Base-by-base conservation (phyloP, 306 rosid species). In the Cajanus cajan region DNA sequence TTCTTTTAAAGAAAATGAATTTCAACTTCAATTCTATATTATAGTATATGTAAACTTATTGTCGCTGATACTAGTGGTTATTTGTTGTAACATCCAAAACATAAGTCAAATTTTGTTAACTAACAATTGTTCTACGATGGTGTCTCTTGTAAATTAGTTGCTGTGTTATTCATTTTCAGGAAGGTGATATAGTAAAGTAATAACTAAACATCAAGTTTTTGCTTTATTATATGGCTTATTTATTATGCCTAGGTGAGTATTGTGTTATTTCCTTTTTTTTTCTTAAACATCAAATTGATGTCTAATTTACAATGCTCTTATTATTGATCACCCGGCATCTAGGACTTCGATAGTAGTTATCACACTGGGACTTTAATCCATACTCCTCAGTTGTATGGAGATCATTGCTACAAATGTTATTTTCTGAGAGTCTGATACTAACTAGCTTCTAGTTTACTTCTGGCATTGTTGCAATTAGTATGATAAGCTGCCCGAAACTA, bases 51-150 rank as follows among this genome's bases (percentile, higher is more conserved):
- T 59, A 34, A 74, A 59, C 74, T 61, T 68, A 18, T 61, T 79
- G 24, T 66, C 51, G 58, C 28, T 40, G 0, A 28, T 64, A 28
- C 15, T 15, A 5, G 50, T 68, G 15, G 13, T 43, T 77, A 22
- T 43, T 47, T 55, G 37, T 41, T 68, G 36, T 40, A 57, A 13
- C 72, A 79, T 67, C 69, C 25, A 43, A 41, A 79, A 43, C 65
- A 51, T 61, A 43, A 74, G 64, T 63, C 24, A 48, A 80, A 80
- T 55, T 25, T 51, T 52, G 50, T 70, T 79, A 69, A 68, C 69
- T 10, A 40, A 34, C 37, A 47, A 31, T 73, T 39, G 6, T 22
- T 81, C 63, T 61, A 67, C 24, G 18, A 13, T 37, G 51, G 15
- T 40, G 8, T 8, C 43, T 62, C 31, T 21, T 45, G 34, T 4